Base-by-base conservation (phyloP, 257 asterid species). In the Solanum rostratum region DNA sequence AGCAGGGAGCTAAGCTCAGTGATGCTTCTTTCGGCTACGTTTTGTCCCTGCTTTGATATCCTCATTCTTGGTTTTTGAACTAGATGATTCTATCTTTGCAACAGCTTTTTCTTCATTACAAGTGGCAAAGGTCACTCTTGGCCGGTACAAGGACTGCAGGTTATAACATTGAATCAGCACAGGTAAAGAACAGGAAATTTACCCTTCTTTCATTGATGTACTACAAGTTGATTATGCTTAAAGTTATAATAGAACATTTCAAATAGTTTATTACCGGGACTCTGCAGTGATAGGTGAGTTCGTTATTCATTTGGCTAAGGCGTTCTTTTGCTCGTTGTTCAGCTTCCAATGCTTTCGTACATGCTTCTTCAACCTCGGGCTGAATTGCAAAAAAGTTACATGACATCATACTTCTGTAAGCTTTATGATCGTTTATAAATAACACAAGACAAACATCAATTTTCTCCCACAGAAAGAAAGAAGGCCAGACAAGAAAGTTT, bases 251-350 rank as follows among this genome's bases (percentile, higher is more conserved):
- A 80, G 37, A 87, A 68, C 84, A 19, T 62, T 22, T 22, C 6
- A 19, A 33, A 12, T 41, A 53, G 82, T 0, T 30, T 50, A 92
- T 83, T 92, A 95, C 98, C 79, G 90, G 89, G 82, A 84, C 86
- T 88, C 95, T 90, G 92, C 95, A 92, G 83, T 94, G 98, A 63
- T 85, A 76, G 16, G 86, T 87, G 71, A 95, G 92, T 65, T 95
- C 96, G 10, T 85, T 71, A 70, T 89, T 93, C 94, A 95, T 63
- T 81, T 92, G 92, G 76, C 79, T 53, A 86, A 95, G 92, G 71
- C 91, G 89, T 79, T 84, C 90, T 90, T 90, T 93, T 52, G 95
- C 98, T 13, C 57, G 65, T 84, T 86, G 89, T 87, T 95, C 97
- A 63, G 89, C 80, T 90, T 88, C 91, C 84, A 86, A 46, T 50